phyloP scores from a whole-genome alignment of 495 filamentous ascomycete genomes.

The Amniculicola lignicola region DNA sequence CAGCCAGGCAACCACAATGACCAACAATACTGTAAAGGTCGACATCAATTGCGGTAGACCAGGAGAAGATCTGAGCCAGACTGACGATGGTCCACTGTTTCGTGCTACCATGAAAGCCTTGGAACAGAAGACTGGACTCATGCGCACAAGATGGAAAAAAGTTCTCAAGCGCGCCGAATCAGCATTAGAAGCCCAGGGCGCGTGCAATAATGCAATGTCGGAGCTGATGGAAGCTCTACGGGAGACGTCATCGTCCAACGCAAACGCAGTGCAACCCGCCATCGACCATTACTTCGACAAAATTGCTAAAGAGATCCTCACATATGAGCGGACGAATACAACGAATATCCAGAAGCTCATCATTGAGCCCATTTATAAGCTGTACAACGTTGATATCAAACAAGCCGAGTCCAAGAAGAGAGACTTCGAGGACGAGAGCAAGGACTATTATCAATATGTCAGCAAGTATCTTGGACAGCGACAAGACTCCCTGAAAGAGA shows the following conservation, averaged over 20 bases:
- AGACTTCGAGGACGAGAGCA: slow-evolving; percentile 97
- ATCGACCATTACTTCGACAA: slow-evolving; percentile 98
- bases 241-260: slow-evolving; percentile 86
- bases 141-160: slow-evolving; percentile 91
- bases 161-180: slow-evolving; percentile 88
- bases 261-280: slow-evolving; percentile 90
- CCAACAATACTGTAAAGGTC: slow-evolving; percentile 67
- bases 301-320: slow-evolving; percentile 84
- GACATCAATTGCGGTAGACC: slow-evolving; percentile 84
- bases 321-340: slow-evolving; percentile 81
- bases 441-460: slow-evolving; percentile 94
- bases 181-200: slow-evolving; percentile 70
- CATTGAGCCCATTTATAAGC: slow-evolving; percentile 85
- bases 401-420: slow-evolving; percentile 95
- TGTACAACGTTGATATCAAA: slow-evolving; percentile 96
- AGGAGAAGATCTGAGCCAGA: slow-evolving; percentile 78
- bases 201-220: slow-evolving; percentile 78
- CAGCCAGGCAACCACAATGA: slow-evolving; percentile 41
- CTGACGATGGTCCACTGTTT: slow-evolving; percentile 93
- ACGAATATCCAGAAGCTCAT: slow-evolving; percentile 83
- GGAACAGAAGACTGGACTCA: slow-evolving; percentile 94
- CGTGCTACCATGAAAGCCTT: slow-evolving; percentile 94
- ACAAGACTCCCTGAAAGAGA: slow-evolving; percentile 93
- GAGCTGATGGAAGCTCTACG: slow-evolving; percentile 83
- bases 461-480: slow-evolving; percentile 91